A percentile compares a stretch with the other conserved stretches of the same genome.
Evolutionary conservation across 2,329 filamentous ascomycete species (phyloP).

Genomic region (Cordyceps tenuipes): DNA sequence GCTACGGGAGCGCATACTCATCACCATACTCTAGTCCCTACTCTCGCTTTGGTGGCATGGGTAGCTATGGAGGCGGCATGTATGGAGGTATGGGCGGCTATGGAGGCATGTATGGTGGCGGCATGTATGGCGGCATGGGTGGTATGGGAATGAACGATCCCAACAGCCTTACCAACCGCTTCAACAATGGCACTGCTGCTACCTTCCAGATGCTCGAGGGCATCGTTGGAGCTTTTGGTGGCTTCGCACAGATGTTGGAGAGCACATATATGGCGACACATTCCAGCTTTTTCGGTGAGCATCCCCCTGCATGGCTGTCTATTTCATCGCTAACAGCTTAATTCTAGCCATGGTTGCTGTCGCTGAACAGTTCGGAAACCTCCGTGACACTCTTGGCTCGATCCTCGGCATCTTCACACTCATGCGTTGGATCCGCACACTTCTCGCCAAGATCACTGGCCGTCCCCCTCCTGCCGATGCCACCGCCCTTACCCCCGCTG

Average conservation of each 20-base stretch:
- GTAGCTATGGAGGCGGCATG: conserved; percentile 44
- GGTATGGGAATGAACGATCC: conserved; percentile 59
- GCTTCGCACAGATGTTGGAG: conserved; percentile 98
- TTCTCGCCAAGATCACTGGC: conserved; percentile 87
- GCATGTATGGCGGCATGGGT: conserved; percentile 31
- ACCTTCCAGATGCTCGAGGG: conserved; percentile 99
- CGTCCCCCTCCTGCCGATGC: conserved; percentile 83
- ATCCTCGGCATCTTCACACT: conserved; percentile 92
- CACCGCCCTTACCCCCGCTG: conserved; percentile 76
- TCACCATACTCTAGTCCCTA: conserved; percentile 23
- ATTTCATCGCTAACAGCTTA: conserved; percentile 9
- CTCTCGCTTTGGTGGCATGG: conserved; percentile 38
- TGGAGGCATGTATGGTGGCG: conserved; percentile 29
- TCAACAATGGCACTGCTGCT: conserved; percentile 88
- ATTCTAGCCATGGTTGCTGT: conserved; percentile 87
- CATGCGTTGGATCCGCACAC: conserved; percentile 86
- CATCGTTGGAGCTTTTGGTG: conserved; percentile 91
- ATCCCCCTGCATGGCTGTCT: not conserved
- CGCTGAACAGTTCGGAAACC: conserved; percentile 90
- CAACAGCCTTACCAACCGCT: conserved; percentile 89
- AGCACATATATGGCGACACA: conserved; percentile 99
- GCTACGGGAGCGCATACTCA: conserved; percentile 27
- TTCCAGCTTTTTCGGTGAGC: conserved; percentile 92
- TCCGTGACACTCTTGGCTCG: conserved; percentile 87
- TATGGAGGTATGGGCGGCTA: conserved; percentile 49